Base-by-base conservation (phyloP, 78 protist species). In the Polysphondylium violaceum region DNA sequence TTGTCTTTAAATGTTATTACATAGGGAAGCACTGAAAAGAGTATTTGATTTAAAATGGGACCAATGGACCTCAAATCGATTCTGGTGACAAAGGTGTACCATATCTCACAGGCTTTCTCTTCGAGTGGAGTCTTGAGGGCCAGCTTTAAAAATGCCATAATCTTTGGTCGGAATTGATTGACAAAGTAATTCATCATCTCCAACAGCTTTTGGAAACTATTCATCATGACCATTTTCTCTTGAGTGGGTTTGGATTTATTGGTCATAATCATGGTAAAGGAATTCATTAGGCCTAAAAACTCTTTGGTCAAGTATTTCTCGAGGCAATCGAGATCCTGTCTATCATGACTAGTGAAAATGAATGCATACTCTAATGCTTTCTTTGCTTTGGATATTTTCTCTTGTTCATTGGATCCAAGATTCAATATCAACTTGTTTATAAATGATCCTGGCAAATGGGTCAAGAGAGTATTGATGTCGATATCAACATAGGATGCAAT, bases 91-190 rank as follows among this genome's bases (percentile, higher is more conserved):
- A 87, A 87, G 2, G 74, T 87, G 16, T 11, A 58, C 93, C 93
- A 87, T 41, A 65, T 40, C 7, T 87, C 86, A 0, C 56, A 44
- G 1, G 93, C 33, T n/a, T 50, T 64, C 44, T 16, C 58, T 41
- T 87, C 79, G 41, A 87, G 9, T 12, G 83, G 93, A 3, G 83
- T 74, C 33, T 55, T 87, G 6, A 55, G 41, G 2, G 93, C 64
- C 12, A 74, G 31, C 38, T 67, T 87, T 23, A 83, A 23, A 72
- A 83, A 83, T 69, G 73, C 91, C 91, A 83, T 83, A 36, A 83
- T 83, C 79, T 83, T 83, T 51, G 91, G 91, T 27, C 79, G n/a
- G 69, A 83, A 83, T 6, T 41, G n/a, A 31, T 67, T 71, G 0
- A 83, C 79, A 1, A 33, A 21, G 4, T 40, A 12, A 17, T 50